phyloP scores from a whole-genome alignment of 2,329 filamentous ascomycete species.

The Plectosphaerella sp. region DNA sequence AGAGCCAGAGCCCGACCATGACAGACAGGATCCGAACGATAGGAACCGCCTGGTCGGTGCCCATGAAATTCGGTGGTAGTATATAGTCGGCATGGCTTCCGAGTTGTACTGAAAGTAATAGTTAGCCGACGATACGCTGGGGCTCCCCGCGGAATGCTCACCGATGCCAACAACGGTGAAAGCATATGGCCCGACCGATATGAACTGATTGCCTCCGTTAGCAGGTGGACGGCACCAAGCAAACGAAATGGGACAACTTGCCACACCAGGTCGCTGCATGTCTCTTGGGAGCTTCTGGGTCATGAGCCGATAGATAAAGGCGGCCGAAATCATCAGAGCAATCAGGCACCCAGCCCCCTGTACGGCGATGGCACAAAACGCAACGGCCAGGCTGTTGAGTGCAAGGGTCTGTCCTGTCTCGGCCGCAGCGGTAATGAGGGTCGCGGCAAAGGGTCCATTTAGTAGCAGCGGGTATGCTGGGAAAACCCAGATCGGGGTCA shows the following conservation, averaged over 20 bases:
- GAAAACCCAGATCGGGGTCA: slow-evolving; percentile 88
- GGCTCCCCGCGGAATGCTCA: slow-evolving; percentile 10
- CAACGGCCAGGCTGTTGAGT: slow-evolving; percentile 40
- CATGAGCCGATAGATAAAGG: slow-evolving; percentile 84
- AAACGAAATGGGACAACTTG: slow-evolving; percentile 23
- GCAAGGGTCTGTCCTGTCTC: slow-evolving; percentile 15
- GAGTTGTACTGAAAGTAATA: slow-evolving; percentile 30
- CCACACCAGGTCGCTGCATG: slow-evolving; percentile 70
- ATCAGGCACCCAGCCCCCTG: slow-evolving; percentile 54
- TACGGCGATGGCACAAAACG: slow-evolving; percentile 42
- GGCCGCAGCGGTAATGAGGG: slow-evolving; percentile 39
- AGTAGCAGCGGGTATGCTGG: slow-evolving; percentile 79
- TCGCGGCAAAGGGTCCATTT: slow-evolving; percentile 67
- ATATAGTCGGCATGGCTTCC: slow-evolving; percentile 37
- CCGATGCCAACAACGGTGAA: slow-evolving; percentile 45
- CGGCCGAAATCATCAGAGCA: slow-evolving; percentile 74
- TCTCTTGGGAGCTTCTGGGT: slow-evolving; percentile 79
- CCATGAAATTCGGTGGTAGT: slow-evolving; percentile 37
- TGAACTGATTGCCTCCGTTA: slow-evolving; percentile 48
- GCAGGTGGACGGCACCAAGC: not conserved
- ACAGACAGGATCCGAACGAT: slow-evolving; percentile 46
- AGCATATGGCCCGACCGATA: slow-evolving; percentile 72
- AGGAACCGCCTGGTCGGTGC: slow-evolving; percentile 32
- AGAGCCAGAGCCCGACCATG: slow-evolving; percentile 72
- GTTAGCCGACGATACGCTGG: too few species aligned